Conservation (phyloP, 75 land plant species). For the Adiantum capillusveneris region DNA sequence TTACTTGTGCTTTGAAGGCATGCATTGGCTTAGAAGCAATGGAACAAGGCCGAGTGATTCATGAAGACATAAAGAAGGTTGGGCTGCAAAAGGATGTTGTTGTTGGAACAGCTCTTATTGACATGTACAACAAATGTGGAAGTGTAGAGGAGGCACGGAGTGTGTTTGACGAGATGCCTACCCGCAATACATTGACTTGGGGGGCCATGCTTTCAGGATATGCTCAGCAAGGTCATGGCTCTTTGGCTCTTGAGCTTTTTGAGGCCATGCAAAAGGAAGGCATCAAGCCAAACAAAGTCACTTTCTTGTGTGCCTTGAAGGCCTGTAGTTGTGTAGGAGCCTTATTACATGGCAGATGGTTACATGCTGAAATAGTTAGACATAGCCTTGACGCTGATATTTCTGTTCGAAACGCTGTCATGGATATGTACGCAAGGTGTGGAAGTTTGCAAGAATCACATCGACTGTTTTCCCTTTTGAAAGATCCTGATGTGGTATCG, state of each 20-base stretch:
- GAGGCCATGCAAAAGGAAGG: constrained; percentile 26
- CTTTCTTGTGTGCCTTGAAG: constrained; percentile 47
- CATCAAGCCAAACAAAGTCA: constrained; percentile 39
- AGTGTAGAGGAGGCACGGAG: constrained; percentile 26
- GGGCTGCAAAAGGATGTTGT: constrained; percentile 27
- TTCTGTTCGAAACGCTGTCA: neutral
- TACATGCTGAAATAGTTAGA: neutral
- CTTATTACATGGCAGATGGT: neutral
- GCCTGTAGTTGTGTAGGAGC: constrained; percentile 3
- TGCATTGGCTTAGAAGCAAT: constrained; percentile 48
- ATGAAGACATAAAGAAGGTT: constrained; percentile 34
- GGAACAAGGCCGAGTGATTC: constrained; percentile 38
- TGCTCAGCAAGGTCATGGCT: constrained; percentile 46
- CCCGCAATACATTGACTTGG: constrained; percentile 52
- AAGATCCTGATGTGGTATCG: neutral
- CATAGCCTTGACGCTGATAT: neutral
- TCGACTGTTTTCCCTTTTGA: neutral
- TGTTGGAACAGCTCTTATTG: constrained; percentile 54
- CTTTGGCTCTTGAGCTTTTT: constrained; percentile 45
- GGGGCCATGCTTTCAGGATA: constrained; percentile 53
- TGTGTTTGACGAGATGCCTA: constrained; percentile 18
- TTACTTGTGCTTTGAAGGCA: constrained; percentile 45
- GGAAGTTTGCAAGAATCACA: neutral
- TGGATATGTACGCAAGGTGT: constrained; percentile 6
- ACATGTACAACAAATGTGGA: constrained; percentile 52